Evolutionary conservation across 2,329 filamentous ascomycete species (phyloP).

Genomic region (Chrysoporthe deuterocubensis): DNA sequence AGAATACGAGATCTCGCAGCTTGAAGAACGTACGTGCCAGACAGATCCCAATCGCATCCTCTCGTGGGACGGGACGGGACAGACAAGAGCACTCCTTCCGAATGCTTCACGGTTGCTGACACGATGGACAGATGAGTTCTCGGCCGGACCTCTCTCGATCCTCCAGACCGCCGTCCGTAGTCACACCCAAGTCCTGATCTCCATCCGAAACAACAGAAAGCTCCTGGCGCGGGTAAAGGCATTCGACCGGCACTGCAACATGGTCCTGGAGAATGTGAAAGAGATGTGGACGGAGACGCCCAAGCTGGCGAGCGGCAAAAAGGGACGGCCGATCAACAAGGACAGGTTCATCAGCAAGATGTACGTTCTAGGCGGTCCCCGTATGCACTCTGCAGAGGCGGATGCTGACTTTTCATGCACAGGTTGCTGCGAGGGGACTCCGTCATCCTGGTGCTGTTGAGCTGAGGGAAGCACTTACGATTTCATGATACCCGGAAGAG

Average conservation of each 20-base stretch:
- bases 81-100: background rate
- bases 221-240: slow-evolving; percentile 96
- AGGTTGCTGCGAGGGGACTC: slow-evolving; percentile 88
- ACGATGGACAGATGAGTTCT: slow-evolving; percentile 54
- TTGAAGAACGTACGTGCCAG: slow-evolving; percentile 37
- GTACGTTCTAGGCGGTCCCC: slow-evolving; percentile 53
- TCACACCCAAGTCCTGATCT: slow-evolving; percentile 95
- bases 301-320: slow-evolving; percentile 79
- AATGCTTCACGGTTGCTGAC: slow-evolving; percentile 21
- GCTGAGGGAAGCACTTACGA: slow-evolving; percentile 47
- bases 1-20: slow-evolving; percentile 86
- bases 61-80: background rate
- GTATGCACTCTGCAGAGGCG: slow-evolving; percentile 1
- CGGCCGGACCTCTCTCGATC: slow-evolving; percentile 71
- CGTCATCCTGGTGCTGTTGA: slow-evolving; percentile 84
- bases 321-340: slow-evolving; percentile 92
- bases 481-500: slow-evolving; percentile 28
- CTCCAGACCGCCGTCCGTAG: slow-evolving; percentile 95
- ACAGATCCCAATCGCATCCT: background rate
- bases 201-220: slow-evolving; percentile 97
- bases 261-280: slow-evolving; percentile 96
- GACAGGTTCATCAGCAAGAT: slow-evolving; percentile 98
- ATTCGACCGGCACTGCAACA: slow-evolving; percentile 98
- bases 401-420: slow-evolving; percentile 26
- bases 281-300: slow-evolving; percentile 99